Evolutionary conservation across 1,139 yeast genomes (phyloP), one percentile per base, ranked within the genome.

Genomic region (Geotrichum australiense): DNA sequence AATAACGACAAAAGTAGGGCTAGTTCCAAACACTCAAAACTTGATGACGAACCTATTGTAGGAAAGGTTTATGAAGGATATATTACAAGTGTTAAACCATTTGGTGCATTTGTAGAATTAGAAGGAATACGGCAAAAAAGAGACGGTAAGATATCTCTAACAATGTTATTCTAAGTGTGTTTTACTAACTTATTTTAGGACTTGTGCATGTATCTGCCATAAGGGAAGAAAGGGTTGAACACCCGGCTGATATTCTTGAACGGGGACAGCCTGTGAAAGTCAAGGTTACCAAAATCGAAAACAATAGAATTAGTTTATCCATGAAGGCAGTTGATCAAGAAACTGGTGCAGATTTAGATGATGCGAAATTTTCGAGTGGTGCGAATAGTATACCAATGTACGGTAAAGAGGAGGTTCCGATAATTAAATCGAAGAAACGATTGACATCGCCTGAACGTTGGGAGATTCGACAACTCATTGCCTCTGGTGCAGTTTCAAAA

Each of bases 391-490:
- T 37, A 12, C 25, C 38, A 38, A 45, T 16, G 16, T 24, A 37
- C 29, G 31, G 39, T 3, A n/a, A 36, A 27, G 42, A 20, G 18
- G 42, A 24, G 7, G 35, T 19, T 19, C 34, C 27, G 27, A 28
- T 18, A 15, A 35, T 16, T 12, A 31, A 8, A 14, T 21, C n/a
- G 4, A 15, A 20, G 6, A 69, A 78, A 52, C 65, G 85, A 39
- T 59, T 81, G 28, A 80, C 93, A 0, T 81, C 94, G 0, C 94
- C 94, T 1, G 97, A 89, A 58, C 64, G 89, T 45, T 89, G 96
- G 95, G 96, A 89, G 55, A 71, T 85, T 40, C 69, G 84, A 25
- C 96, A 89, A 55, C 65, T 85, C 25, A 80, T 82, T 26, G 82
- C 93, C 0, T 77, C 93, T 3, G 94, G 94, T 2, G 91, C 75